These are phyloP conservation scores for Pharnaceum exiguum DNA, from an alignment of 148 eudicot species.

Conservation along the genomic window DNA sequence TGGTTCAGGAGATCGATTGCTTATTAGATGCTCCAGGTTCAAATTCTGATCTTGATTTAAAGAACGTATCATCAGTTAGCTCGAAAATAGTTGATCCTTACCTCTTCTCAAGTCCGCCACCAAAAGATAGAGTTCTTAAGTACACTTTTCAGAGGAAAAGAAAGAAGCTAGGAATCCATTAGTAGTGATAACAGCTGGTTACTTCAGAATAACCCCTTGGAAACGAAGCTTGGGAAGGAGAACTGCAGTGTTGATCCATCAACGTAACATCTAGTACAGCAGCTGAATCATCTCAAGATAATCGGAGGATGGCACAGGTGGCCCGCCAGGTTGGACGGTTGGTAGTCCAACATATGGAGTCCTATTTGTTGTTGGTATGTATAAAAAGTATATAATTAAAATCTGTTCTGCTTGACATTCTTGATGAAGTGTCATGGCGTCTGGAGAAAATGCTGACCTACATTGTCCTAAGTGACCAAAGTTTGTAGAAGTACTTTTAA, in stretches of 20 bases:
- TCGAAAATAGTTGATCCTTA: slow-evolving; percentile 15
- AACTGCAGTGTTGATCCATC: slow-evolving; percentile 22
- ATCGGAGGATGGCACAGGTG: slow-evolving; percentile 52
- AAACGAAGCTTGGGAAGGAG: slow-evolving; percentile 27
- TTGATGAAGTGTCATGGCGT: too few relatives aligned
- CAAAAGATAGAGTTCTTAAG: slow-evolving; percentile 39
- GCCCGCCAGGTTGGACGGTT: slow-evolving; percentile 72
- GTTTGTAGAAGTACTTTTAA: too few relatives aligned
- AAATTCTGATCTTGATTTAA: slow-evolving; percentile 19
- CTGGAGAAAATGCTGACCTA: too few relatives aligned
- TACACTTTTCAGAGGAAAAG: slow-evolving; percentile 40
- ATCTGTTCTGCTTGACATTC: too few relatives aligned
- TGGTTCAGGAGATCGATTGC: slow-evolving; percentile 15
- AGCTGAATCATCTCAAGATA: slow-evolving; percentile 45
- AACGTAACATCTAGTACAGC: slow-evolving; percentile 22
- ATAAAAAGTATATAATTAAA: too few relatives aligned
- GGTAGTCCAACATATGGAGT: background rate
- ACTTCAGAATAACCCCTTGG: slow-evolving; percentile 22
- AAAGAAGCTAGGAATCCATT: slow-evolving; percentile 21
- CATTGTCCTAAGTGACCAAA: too few relatives aligned
- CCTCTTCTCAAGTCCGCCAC: slow-evolving; percentile 27
- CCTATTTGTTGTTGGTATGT: too few relatives aligned
- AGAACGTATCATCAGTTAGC: slow-evolving; percentile 13
- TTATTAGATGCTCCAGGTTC: slow-evolving; percentile 13
- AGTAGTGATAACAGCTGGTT: slow-evolving; percentile 19